These are phyloP conservation scores for Toxicodendron radicans DNA, from an alignment of 345 rosid species.

Conservation along the genomic window DNA sequence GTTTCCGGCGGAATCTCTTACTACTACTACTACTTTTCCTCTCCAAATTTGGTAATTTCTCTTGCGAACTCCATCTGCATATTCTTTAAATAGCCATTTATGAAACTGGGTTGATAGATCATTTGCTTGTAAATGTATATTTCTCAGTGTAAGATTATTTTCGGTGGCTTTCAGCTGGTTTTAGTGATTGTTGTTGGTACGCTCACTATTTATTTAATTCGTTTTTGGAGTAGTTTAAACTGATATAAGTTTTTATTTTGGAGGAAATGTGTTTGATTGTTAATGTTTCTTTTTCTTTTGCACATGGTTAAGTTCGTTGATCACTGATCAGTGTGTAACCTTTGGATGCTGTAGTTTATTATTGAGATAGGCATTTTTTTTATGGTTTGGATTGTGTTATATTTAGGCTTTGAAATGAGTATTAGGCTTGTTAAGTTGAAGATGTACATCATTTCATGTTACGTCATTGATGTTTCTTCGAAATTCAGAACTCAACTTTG, in stretches of 20 bases:
- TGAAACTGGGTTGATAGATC: not conserved
- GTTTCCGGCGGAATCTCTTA: slow-evolving; percentile 80
- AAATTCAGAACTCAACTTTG: not conserved
- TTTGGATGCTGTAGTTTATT: not conserved
- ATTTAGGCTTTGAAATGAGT: not conserved
- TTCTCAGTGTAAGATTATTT: not conserved
- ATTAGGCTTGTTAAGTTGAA: not conserved
- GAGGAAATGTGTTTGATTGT: not conserved
- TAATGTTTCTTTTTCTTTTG: not conserved
- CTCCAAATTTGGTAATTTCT: slow-evolving; percentile 56
- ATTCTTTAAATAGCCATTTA: slow-evolving; percentile 7
- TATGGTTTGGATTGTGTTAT: not conserved
- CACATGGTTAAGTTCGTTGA: not conserved
- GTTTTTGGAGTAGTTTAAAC: not conserved
- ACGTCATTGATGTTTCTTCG: not conserved
- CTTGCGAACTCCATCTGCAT: not conserved
- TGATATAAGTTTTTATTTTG: not conserved
- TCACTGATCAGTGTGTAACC: not conserved
- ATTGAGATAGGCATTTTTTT: not conserved
- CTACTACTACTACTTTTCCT: slow-evolving; percentile 52
- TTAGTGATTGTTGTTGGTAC: not conserved
- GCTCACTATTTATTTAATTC: too few relatives aligned
- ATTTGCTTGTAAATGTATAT: not conserved
- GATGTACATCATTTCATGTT: too few relatives aligned
- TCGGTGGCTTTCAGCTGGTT: not conserved